Base-by-base conservation (phyloP, 257 asterid genomes). In the Solanum rostratum region DNA sequence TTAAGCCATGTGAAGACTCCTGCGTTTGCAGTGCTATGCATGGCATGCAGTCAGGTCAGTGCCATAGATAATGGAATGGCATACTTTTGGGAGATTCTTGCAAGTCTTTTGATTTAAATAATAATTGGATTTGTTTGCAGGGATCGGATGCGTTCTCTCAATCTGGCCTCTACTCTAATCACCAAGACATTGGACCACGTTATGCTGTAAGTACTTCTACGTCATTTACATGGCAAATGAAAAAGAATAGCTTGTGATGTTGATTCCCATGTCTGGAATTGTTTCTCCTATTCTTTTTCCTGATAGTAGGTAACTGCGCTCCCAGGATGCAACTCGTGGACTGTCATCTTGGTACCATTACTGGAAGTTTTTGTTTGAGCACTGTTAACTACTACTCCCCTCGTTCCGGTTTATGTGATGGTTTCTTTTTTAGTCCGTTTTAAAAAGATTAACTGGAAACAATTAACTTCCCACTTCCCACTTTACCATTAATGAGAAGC, bases 121-220 rank as follows among this genome's bases (percentile, higher is more conserved):
- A 54, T 80, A 80, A 80, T 78, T 27, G 37, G 49, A 49, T 30
- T 50, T 88, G 68, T 59, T 70, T 74, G 76, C 92, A 96, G 98
- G 98, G 99, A 83, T 90, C 91, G n/a, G 99, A 96, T 87, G 99
- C 98, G 8, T 96, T 96, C 91, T 96, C 98, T 30, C 98, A 96
- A 88, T 96, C 99, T 39, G 99, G 99, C 57, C 90, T 94, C 69
- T 94, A 96, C 92, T 96, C 98, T 54, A 94, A 96, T 87, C 99
- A 97, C 91, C 99, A 97, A 91, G 99, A 97, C 86, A 96, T 96
- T 63, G 99, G 98, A 43, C 98, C 99, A 41, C 99, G 99, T 62
- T 96, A 96, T 43, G 83, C 98, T 66, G 98, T 96, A 88, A 93
- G 99, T 88, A 55, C 84, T 84, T 79, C 82, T 87, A 41, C 22